Percentiles rank a stretch among this genome's conserved stretches.
Evolutionary conservation across 345 rosid species (phyloP).

Genomic region (Salix dunnii): DNA sequence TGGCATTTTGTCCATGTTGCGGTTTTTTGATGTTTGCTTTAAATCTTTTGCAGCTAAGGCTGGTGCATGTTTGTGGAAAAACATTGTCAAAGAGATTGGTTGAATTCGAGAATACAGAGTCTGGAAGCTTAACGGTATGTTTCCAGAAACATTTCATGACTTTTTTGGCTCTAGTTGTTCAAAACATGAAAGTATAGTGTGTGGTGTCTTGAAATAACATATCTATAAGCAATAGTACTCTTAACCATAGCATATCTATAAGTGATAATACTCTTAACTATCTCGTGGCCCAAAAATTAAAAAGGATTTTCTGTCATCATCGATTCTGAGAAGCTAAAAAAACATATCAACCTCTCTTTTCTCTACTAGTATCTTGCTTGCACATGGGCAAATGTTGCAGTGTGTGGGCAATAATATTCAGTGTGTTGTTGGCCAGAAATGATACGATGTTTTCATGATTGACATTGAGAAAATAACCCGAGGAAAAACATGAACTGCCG

Average conservation of each 20-base stretch:
- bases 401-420: too few species aligned
- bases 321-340: too few species aligned
- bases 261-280: background rate
- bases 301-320: background rate
- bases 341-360: too few species aligned
- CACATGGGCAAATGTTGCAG: too few species aligned
- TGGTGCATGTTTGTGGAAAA: slow-evolving; percentile 92
- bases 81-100: slow-evolving; percentile 80
- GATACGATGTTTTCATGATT: background rate
- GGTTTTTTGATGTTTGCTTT: background rate
- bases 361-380: too few species aligned
- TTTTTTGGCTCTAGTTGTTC: background rate
- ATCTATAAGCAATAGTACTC: slow-evolving; percentile 1
- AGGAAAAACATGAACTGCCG: background rate
- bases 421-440: background rate
- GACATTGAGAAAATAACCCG: background rate
- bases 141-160: slow-evolving; percentile 7
- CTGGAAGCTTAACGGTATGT: slow-evolving; percentile 82
- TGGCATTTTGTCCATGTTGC: background rate
- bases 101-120: slow-evolving; percentile 83
- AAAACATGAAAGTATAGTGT: background rate
- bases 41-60: slow-evolving; percentile 42
- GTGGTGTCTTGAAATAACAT: background rate
- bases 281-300: background rate
- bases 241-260: background rate